Percentiles rank a stretch among this genome's conserved stretches.
Evolutionary conservation across 2,329 filamentous ascomycete genomes (phyloP).

Genomic region (Penicillium sumatraense): DNA sequence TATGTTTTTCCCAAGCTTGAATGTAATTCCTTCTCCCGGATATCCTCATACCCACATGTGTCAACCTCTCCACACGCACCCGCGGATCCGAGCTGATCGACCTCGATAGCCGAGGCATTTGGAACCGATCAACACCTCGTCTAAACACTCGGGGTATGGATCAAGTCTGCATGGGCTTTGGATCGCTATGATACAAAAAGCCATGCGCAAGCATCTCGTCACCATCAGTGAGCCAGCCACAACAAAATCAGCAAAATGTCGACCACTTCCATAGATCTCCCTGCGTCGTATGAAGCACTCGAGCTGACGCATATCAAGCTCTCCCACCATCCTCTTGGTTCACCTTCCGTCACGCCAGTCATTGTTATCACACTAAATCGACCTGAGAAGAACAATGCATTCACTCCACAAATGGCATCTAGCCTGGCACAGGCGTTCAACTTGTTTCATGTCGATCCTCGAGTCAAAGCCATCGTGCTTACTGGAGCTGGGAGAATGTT

Average conservation of each 20-base stretch:
- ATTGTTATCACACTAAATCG: conserved; percentile 69
- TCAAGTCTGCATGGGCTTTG: background rate
- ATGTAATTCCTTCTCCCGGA: no score
- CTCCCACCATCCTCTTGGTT: conserved; percentile 40
- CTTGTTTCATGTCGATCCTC: conserved; percentile 57
- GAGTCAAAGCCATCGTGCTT: conserved; percentile 61
- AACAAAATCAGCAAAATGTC: background rate
- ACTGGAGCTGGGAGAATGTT: conserved; percentile 60
- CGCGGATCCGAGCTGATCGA: background rate
- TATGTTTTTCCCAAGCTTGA: no score
- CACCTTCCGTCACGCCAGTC: conserved; percentile 60
- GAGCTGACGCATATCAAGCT: conserved; percentile 36
- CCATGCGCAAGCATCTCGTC: background rate
- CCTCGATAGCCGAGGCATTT: background rate
- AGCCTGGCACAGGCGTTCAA: conserved; percentile 63
- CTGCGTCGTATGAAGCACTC: conserved; percentile 41
- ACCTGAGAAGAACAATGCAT: conserved; percentile 67
- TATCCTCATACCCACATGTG: background rate
- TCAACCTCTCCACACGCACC: background rate
- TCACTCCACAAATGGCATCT: conserved; percentile 66
- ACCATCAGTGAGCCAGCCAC: no score
- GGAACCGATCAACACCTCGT: background rate
- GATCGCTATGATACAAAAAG: background rate
- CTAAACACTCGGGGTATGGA: background rate
- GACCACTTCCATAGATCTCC: conserved; percentile 22